Percentiles rank a stretch among this genome's conserved stretches.
Evolutionary conservation across 495 filamentous ascomycete genomes (phyloP).

Genomic region (Tetracladium setigerum): DNA sequence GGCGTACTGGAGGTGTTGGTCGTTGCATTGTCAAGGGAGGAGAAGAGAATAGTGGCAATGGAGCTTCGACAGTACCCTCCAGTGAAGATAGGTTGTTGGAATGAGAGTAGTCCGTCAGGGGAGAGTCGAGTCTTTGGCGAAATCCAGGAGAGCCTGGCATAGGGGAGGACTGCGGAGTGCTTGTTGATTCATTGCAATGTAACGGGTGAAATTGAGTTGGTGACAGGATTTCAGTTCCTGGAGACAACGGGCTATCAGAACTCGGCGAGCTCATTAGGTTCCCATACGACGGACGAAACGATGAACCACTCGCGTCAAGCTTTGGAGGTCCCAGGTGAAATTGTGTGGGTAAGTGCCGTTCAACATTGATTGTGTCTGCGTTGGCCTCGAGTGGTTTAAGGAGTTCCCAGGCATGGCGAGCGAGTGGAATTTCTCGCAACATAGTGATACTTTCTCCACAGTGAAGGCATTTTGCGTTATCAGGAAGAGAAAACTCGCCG

Average conservation of each 20-base stretch:
- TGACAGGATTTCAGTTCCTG: background rate
- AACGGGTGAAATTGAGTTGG: background rate
- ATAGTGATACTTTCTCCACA: constrained; percentile 24
- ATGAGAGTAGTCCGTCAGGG: no score
- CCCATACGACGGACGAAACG: constrained; percentile 14
- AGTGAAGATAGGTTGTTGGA: no score
- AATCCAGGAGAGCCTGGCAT: background rate
- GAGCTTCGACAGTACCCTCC: no score
- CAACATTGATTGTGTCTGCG: constrained; percentile 28
- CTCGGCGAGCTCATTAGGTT: background rate
- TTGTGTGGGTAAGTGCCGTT: constrained; percentile 25
- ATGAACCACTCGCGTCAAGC: constrained; percentile 13
- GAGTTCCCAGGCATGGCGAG: constrained; percentile 25
- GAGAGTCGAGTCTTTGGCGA: background rate
- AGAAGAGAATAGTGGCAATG: no score
- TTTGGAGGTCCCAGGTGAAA: constrained; percentile 27
- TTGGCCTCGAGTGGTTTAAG: constrained; percentile 26
- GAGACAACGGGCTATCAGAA: background rate
- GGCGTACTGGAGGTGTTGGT: no score
- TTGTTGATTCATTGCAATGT: constrained; percentile 3
- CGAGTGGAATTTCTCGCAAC: constrained; percentile 24
- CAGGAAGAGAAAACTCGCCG: constrained; percentile 16
- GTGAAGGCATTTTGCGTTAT: constrained; percentile 21
- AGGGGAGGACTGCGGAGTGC: background rate
- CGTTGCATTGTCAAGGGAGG: no score